phyloP scores from a whole-genome alignment of 306 rosid species.

The Glycyrrhiza uralensis region DNA sequence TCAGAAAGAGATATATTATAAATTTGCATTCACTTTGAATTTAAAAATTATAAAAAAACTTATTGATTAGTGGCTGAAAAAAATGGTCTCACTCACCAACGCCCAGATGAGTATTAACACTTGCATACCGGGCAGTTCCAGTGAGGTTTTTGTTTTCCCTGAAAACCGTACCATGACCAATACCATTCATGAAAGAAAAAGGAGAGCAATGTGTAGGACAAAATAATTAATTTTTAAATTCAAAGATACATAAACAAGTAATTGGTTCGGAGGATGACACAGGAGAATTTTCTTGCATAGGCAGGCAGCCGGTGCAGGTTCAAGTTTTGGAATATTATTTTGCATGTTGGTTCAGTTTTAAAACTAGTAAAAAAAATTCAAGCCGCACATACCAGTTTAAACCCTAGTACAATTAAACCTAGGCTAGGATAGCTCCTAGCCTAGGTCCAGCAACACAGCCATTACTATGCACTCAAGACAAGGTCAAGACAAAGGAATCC shows the following conservation, averaged over 20 bases:
- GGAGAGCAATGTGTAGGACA: neutral
- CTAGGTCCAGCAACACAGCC: neutral
- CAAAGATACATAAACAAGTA: neutral
- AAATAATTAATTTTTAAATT: neutral
- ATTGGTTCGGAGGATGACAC: neutral
- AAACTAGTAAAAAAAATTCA: conserved; percentile 23
- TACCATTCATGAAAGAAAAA: neutral
- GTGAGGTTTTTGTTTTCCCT: conserved; percentile 99
- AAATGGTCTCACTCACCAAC: conserved; percentile 64
- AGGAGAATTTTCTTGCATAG: neutral
- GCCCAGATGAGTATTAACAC: conserved; percentile 98
- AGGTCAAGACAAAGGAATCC: neutral
- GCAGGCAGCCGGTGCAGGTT: conserved; percentile 9
- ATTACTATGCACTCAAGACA: neutral
- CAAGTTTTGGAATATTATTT: neutral
- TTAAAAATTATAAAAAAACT: neutral
- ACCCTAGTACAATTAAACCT: neutral
- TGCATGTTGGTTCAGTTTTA: conserved; percentile 8
- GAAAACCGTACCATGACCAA: conserved; percentile 16
- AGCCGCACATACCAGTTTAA: neutral
- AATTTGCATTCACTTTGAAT: neutral
- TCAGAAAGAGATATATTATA: neutral
- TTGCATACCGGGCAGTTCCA: conserved; percentile 99
- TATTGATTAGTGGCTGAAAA: conserved; percentile 17
- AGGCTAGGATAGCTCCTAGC: conserved; percentile 4